Base-by-base conservation (phyloP, 129 eudicot genomes). In the Flaveria brownii region DNA sequence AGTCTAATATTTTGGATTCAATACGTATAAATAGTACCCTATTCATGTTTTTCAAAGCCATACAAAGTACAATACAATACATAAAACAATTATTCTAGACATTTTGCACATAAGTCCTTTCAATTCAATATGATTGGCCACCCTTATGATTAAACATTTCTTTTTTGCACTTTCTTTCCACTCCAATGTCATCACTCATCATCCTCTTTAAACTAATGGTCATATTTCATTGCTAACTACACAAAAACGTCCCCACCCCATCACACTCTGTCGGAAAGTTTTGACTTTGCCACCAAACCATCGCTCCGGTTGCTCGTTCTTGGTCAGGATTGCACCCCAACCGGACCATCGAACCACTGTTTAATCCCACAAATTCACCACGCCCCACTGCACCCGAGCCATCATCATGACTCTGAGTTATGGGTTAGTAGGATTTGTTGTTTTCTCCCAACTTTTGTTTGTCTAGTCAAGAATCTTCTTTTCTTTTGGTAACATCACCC, bases 241-340 rank as follows among this genome's bases (percentile, higher is more conserved):
- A 59, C 18, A 39, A 30, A 55, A 41, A 66, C 16, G 80, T 18
- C 84, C 84, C 84, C 68, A 71, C 79, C 59, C 70, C 55, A 67
- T 80, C 79, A 68, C 76, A 74, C 70, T 11, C n/a, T 74, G 84
- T 80, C 84, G 84, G 80, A 6, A 74, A 74, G 80, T 57, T 67
- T 80, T 80, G 80, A 80, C 80, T 67, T 80, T 76, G 52, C 61
- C 50, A 73, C 18, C 33, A 30, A 28, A 25, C 18, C 49, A 62
- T 28, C 43, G 41, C 71, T 15, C 25, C 60, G 6, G 51, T 39
- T 45, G 18, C 70, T 61, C 9, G 13, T 57, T 25, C 75, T 39
- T 49, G 73, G 50, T 50, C 42, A 33, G 11, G 33, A 45, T 78
- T 30, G 43, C 64, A 15, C 41, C 45, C 28, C 60, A 30, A 47